Evolutionary conservation across 495 filamentous ascomycete species (phyloP).

Genomic region (Aspergillus baeticus): DNA sequence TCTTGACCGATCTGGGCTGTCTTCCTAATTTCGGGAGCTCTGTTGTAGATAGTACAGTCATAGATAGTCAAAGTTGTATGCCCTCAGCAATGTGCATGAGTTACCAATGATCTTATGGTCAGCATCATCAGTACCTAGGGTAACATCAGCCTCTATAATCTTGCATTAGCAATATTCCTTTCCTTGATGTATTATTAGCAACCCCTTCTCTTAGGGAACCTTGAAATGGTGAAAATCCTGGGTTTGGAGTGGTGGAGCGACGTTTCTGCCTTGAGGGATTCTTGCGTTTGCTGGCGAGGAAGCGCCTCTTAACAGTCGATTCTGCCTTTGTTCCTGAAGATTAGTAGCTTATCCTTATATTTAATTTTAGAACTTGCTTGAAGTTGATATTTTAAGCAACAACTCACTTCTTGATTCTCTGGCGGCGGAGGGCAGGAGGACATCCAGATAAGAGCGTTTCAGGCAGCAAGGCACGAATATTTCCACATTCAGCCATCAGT

Average conservation of each 20-base stretch:
- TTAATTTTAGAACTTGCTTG: not conserved
- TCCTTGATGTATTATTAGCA: not conserved
- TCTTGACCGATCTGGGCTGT: too few relatives aligned
- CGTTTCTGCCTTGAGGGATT: constrained; percentile 4
- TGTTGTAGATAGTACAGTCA: too few relatives aligned
- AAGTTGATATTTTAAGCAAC: constrained; percentile 7
- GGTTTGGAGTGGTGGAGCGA: not conserved
- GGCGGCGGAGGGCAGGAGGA: not conserved
- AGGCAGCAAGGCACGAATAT: constrained; percentile 2
- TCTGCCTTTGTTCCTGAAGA: constrained; percentile 9
- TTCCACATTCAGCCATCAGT: not conserved
- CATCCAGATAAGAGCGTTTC: not conserved
- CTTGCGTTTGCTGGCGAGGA: not conserved
- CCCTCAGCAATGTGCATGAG: too few relatives aligned
- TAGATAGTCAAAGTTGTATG: too few relatives aligned
- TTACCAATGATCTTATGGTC: not conserved
- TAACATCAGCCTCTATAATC: not conserved
- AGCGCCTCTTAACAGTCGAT: not conserved
- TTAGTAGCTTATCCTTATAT: not conserved
- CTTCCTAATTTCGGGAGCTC: too few relatives aligned
- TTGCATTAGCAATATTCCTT: not conserved
- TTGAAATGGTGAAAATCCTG: not conserved
- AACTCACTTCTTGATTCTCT: not conserved
- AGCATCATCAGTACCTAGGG: not conserved
- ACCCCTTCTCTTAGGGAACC: not conserved